These are phyloP conservation scores for Salix purpurea DNA, from an alignment of 345 rosid species.

Conservation along the genomic window DNA sequence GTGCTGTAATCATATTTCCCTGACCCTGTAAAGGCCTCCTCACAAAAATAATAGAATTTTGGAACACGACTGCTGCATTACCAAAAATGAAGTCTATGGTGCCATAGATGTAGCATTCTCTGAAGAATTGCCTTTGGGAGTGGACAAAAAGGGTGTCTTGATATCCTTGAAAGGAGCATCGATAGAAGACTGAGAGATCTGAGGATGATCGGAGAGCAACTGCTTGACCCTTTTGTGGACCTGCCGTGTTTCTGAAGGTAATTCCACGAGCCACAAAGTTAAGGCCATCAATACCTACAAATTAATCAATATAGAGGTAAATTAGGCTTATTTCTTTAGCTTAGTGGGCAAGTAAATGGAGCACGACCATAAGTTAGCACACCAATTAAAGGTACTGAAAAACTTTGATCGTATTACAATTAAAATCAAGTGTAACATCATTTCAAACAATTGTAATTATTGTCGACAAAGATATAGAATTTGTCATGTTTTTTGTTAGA, in stretches of 20 bases:
- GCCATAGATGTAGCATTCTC: slow-evolving; percentile 72
- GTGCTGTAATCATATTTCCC: slow-evolving; percentile 69
- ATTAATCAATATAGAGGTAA: neutral
- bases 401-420: neutral
- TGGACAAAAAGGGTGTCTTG: slow-evolving; percentile 83
- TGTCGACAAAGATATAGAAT: neutral
- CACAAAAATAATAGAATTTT: slow-evolving; percentile 56
- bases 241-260: slow-evolving; percentile 69
- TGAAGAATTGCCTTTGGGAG: slow-evolving; percentile 80
- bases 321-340: neutral
- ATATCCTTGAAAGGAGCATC: slow-evolving; percentile 65
- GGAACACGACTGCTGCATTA: slow-evolving; percentile 81
- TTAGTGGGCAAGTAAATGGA: neutral
- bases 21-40: slow-evolving; percentile 59
- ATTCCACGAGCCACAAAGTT: slow-evolving; percentile 70
- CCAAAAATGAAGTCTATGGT: slow-evolving; percentile 86
- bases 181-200: slow-evolving; percentile 78
- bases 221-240: slow-evolving; percentile 70
- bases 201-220: slow-evolving; percentile 84
- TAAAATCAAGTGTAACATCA: neutral
- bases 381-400: neutral
- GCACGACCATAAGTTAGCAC: neutral
- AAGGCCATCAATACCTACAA: slow-evolving; percentile 64
- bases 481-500: neutral
- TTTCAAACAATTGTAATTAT: neutral